Percentiles rank a stretch among this genome's conserved stretches.
phyloP scores from a whole-genome alignment of 306 rosid genomes.

The Dryas alaskensis region DNA sequence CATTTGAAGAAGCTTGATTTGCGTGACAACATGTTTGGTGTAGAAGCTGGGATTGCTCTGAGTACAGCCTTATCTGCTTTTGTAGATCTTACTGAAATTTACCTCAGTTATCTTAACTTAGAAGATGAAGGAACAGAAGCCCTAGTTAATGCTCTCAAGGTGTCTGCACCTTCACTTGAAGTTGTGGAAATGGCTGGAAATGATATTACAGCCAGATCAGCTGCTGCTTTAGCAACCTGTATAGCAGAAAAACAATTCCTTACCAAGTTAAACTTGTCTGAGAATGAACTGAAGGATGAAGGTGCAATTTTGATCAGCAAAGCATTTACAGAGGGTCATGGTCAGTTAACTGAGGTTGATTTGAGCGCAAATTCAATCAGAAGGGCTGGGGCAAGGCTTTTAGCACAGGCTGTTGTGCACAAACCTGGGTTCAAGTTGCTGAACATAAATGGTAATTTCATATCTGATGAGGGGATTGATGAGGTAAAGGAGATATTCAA shows the following conservation, averaged over 20 bases:
- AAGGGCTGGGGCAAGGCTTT: conserved; percentile 72
- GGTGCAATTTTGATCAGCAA: conserved; percentile 67
- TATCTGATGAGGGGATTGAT: conserved; percentile 77
- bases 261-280: conserved; percentile 57
- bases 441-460: conserved; percentile 60
- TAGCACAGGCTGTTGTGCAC: conserved; percentile 67
- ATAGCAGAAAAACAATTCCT: conserved; percentile 65
- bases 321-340: conserved; percentile 64
- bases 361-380: conserved; percentile 59
- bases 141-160: conserved; percentile 59
- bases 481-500: conserved; percentile 57
- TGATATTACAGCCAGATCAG: conserved; percentile 62
- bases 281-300: conserved; percentile 84
- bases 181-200: conserved; percentile 83
- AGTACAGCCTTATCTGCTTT: conserved; percentile 57
- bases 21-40: conserved; percentile 92
- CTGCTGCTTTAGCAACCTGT: conserved; percentile 62
- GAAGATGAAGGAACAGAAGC: conserved; percentile 83
- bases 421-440: conserved; percentile 76
- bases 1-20: conserved; percentile 75
- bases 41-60: conserved; percentile 71
- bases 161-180: conserved; percentile 69
- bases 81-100: conserved; percentile 63
- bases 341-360: conserved; percentile 71
- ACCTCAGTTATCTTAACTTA: conserved; percentile 76